These are phyloP conservation scores for Eimeria maxima DNA, from an alignment of 169 alveolate species.

Conservation along the genomic window DNA sequence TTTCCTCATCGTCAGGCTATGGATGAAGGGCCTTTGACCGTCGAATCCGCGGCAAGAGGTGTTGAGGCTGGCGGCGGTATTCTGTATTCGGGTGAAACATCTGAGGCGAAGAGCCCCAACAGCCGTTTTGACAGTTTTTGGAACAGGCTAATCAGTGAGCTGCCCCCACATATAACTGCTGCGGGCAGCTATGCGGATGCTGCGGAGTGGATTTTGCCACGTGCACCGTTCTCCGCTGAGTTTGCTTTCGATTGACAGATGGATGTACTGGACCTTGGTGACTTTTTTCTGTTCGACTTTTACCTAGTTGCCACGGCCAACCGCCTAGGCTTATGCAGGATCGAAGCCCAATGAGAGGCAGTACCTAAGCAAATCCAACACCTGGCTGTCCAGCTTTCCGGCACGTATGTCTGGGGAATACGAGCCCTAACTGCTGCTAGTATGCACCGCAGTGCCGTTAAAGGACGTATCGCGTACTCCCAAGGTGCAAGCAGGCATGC, in stretches of 20 bases:
- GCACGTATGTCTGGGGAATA: background rate
- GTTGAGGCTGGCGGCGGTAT: background rate
- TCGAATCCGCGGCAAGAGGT: background rate
- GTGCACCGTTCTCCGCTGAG: slow-evolving; percentile 61
- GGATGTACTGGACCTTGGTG: no score
- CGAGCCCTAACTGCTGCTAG: background rate
- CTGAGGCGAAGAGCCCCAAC: background rate
- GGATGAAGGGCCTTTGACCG: background rate
- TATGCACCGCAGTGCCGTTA: background rate
- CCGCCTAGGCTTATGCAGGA: background rate
- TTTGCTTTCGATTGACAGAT: slow-evolving; percentile 27
- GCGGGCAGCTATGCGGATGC: slow-evolving; percentile 77
- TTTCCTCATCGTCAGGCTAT: background rate
- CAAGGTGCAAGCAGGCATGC: background rate
- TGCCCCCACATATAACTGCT: slow-evolving; percentile 57
- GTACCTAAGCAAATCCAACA: background rate
- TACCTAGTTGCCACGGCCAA: background rate
- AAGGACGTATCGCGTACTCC: background rate
- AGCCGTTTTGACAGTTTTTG: background rate
- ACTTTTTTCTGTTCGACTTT: background rate
- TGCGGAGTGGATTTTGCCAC: slow-evolving; percentile 59
- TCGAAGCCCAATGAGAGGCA: background rate
- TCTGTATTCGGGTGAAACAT: background rate
- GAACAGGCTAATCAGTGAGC: slow-evolving; percentile 28
- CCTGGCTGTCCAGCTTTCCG: background rate